phyloP scores from a whole-genome alignment of 306 rosid species.

The Gynostemma pentaphyllum region DNA sequence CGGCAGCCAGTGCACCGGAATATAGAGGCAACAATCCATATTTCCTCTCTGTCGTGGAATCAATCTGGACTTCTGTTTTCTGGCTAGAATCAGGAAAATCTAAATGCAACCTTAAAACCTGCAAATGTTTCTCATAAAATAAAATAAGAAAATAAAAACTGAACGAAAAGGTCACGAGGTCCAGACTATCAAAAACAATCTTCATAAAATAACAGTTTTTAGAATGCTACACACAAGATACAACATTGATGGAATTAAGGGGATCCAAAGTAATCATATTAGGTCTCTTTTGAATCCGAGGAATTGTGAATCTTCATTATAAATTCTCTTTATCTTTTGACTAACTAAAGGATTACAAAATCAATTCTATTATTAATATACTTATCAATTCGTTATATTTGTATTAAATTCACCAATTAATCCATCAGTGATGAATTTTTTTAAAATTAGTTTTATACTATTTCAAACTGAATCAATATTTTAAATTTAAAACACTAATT shows the following conservation, averaged over 20 bases:
- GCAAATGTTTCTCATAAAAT: constrained; percentile 12
- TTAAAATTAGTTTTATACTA: no score
- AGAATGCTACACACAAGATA: not conserved
- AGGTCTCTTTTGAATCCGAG: not conserved
- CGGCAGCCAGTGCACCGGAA: constrained; percentile 52
- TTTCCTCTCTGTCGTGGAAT: constrained; percentile 14
- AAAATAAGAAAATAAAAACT: not conserved
- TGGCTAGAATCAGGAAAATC: constrained; percentile 35
- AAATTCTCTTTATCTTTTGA: not conserved
- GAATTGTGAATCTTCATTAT: not conserved
- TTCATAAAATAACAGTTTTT: not conserved
- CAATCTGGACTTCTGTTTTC: constrained; percentile 8
- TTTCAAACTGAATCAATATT: no score
- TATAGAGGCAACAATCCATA: constrained; percentile 21
- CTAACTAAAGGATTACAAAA: no score
- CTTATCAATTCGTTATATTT: no score
- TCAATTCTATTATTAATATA: no score
- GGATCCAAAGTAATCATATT: not conserved
- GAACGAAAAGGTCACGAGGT: no score
- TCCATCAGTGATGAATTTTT: no score
- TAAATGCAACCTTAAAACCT: constrained; percentile 79
- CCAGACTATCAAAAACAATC: not conserved
- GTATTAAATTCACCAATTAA: no score
- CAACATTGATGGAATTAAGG: not conserved
- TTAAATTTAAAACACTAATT: no score